phyloP scores from a whole-genome alignment of 2,329 filamentous ascomycete genomes.

The Clarireedia monteithiana region DNA sequence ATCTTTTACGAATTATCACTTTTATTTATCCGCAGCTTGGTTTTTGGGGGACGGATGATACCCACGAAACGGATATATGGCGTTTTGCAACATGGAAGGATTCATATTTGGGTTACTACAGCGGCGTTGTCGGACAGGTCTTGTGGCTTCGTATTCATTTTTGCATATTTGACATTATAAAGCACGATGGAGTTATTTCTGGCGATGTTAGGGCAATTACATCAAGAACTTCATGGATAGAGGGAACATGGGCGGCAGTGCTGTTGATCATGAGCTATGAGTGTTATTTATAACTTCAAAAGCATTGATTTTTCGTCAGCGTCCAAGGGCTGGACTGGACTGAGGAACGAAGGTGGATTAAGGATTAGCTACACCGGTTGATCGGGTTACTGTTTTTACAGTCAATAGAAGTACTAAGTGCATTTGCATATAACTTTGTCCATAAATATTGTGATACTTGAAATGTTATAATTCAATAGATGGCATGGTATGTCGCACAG shows the following conservation, averaged over 20 bases:
- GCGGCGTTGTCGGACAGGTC: not conserved
- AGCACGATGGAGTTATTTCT: not conserved
- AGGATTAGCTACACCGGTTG: not conserved
- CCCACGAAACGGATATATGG: conserved; percentile 8
- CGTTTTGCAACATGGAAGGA: conserved; percentile 1
- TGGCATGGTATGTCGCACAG: not conserved
- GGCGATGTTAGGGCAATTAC: not conserved
- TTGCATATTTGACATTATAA: not conserved
- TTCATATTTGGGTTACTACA: not conserved
- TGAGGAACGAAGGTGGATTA: not conserved
- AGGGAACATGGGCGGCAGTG: too few relatives aligned
- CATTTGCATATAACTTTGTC: too few relatives aligned
- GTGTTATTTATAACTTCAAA: too few relatives aligned
- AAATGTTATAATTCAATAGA: not conserved
- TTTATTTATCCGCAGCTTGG: conserved; percentile 1
- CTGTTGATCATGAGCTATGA: too few relatives aligned
- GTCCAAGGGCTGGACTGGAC: not conserved
- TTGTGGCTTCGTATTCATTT: too few relatives aligned
- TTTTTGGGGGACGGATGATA: conserved; percentile 8
- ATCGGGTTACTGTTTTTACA: not conserved
- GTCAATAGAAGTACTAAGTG: too few relatives aligned
- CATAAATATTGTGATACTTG: not conserved
- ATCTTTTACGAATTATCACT: conserved; percentile 3
- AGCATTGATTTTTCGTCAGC: too few relatives aligned
- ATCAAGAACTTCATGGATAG: not conserved